phyloP scores from a whole-genome alignment of 1,284 basidiomycete species.

The Rhodotorula sp. region DNA sequence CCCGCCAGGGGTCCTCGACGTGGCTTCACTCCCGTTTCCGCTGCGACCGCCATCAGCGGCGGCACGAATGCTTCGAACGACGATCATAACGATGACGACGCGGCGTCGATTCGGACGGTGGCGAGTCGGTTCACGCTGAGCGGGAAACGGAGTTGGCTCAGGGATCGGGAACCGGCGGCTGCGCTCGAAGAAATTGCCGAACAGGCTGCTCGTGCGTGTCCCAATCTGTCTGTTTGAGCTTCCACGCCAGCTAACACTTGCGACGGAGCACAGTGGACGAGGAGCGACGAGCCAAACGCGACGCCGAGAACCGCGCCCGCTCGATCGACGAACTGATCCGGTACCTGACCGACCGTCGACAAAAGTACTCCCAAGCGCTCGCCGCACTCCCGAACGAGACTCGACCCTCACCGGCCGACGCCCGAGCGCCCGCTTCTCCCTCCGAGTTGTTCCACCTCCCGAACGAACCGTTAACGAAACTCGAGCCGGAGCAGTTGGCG shows the following conservation, averaged over 20 bases:
- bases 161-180: constrained; percentile 14
- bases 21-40: neutral
- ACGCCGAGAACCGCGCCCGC: constrained; percentile 37
- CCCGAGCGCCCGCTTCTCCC: constrained; percentile 47
- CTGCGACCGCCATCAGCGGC: neutral
- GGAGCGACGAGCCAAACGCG: constrained; percentile 13
- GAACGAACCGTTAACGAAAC: constrained; percentile 63
- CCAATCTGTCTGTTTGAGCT: fast-evolving
- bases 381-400: constrained; percentile 63
- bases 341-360: constrained; percentile 74
- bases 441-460: constrained; percentile 70
- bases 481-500: constrained; percentile 75
- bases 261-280: neutral
- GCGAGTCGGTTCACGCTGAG: constrained; percentile 10
- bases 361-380: constrained; percentile 75
- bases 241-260: neutral
- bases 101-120: constrained; percentile 57
- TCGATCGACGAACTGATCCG: constrained; percentile 55
- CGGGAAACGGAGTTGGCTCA: constrained; percentile 28
- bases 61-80: neutral
- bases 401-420: constrained; percentile 56
- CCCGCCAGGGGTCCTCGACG: neutral
- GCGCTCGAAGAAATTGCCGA: constrained; percentile 5
- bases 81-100: constrained; percentile 55
- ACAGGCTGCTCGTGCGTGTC: constrained; percentile 17